Evolutionary conservation across 208 protist genomes (phyloP).

Genomic region (Acanthamoeba royreba): DNA sequence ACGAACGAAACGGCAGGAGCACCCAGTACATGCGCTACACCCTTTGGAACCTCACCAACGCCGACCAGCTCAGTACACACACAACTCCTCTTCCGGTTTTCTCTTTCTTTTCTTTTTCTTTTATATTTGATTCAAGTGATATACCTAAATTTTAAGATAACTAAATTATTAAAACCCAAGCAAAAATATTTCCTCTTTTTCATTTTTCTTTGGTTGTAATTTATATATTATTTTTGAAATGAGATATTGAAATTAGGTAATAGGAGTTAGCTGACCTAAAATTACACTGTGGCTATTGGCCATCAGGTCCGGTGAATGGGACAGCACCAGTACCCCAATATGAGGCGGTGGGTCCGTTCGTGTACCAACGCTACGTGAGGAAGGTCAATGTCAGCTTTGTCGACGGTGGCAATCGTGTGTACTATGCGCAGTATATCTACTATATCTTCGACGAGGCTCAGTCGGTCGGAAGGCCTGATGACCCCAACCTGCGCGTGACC

Average conservation of each 20-base stretch:
- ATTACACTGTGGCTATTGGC: too few species aligned
- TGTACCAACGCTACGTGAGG: neutral
- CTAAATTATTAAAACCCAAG: too few species aligned
- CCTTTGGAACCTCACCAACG: conserved; percentile 35
- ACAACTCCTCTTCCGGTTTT: neutral
- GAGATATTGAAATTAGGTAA: too few species aligned
- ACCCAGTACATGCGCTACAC: neutral
- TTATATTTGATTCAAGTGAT: neutral
- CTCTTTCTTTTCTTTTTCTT: neutral
- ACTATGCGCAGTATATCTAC: conserved; percentile 15
- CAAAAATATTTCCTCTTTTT: too few species aligned
- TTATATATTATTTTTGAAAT: too few species aligned
- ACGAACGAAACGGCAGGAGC: neutral
- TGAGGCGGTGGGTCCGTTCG: neutral
- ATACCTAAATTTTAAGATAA: neutral
- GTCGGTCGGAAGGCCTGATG: neutral
- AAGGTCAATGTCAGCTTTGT: neutral
- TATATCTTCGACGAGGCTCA: neutral
- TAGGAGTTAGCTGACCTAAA: too few species aligned
- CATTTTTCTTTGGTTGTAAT: too few species aligned
- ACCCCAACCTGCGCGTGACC: neutral
- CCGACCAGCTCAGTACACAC: neutral
- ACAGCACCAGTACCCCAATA: neutral
- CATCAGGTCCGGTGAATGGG: neutral
- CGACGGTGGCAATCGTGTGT: neutral